Conservation (phyloP, 768 basidiomycete species). For the Calvatia gigantea region DNA sequence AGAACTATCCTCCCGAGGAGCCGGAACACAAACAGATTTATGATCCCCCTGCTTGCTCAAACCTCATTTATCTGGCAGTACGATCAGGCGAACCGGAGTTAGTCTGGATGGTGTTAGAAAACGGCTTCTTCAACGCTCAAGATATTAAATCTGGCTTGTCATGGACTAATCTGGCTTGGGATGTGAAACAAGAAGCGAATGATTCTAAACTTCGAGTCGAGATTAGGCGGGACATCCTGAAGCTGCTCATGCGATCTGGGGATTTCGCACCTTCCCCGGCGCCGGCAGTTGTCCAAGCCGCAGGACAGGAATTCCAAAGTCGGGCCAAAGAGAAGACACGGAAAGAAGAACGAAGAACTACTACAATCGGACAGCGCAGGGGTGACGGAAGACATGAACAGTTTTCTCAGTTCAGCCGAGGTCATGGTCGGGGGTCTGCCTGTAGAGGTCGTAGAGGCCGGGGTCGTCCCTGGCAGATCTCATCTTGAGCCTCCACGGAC, state of each 20-base stretch:
- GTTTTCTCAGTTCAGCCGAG: constrained; percentile 13
- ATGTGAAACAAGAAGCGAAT: neutral
- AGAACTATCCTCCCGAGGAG: constrained; percentile 53
- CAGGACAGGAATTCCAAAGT: neutral
- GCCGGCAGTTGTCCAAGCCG: neutral
- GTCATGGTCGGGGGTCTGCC: constrained; percentile 31
- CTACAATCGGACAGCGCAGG: too few relatives aligned
- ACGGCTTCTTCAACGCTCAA: constrained; percentile 42
- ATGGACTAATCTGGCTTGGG: constrained; percentile 33
- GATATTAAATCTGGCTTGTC: constrained; percentile 53
- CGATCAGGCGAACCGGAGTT: constrained; percentile 60
- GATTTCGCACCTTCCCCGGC: constrained; percentile 33
- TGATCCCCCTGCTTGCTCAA: constrained; percentile 32
- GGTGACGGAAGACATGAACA: too few relatives aligned
- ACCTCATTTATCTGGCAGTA: constrained; percentile 54
- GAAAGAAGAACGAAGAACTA: neutral
- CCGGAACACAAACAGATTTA: constrained; percentile 51
- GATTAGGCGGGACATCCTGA: constrained; percentile 11
- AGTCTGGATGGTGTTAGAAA: constrained; percentile 62
- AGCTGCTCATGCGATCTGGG: constrained; percentile 36
- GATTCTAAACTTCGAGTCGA: neutral
- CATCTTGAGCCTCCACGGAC: too few relatives aligned
- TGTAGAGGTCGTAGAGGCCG: constrained; percentile 24
- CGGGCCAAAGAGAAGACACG: too few relatives aligned
- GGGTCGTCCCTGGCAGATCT: too few relatives aligned